Conservation (phyloP, 148 eudicot genomes). For the Camellia granthamiana region DNA sequence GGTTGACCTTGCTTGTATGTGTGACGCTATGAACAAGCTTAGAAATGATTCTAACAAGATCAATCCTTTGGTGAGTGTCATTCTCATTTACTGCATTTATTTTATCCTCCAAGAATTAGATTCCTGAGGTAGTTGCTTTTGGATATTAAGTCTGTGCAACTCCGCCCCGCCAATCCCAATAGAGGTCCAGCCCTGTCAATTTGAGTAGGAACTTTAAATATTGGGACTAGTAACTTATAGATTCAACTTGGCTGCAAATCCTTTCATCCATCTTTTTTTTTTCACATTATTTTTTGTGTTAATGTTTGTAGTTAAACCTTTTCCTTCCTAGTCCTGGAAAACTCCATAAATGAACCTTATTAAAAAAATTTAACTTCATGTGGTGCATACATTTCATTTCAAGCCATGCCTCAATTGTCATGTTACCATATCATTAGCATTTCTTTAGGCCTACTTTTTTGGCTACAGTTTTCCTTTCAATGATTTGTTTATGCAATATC, state of each 20-base stretch:
- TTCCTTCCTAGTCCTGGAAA: too few relatives aligned
- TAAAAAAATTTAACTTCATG: too few relatives aligned
- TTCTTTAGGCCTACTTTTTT: background rate
- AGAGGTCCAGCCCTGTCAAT: background rate
- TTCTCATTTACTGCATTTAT: background rate
- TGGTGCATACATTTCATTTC: background rate
- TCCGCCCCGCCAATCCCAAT: background rate
- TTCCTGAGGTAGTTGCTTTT: background rate
- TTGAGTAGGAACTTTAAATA: background rate
- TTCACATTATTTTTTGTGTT: too few relatives aligned
- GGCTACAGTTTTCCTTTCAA: too few relatives aligned
- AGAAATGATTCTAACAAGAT: conserved; percentile 60
- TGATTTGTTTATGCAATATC: background rate
- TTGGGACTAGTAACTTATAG: background rate
- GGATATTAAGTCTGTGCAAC: background rate
- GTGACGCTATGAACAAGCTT: conserved; percentile 68
- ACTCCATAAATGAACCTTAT: too few relatives aligned
- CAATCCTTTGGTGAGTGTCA: conserved; percentile 51
- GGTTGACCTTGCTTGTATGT: conserved; percentile 63
- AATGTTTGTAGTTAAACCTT: too few relatives aligned
- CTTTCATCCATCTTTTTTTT: background rate
- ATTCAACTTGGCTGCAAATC: background rate
- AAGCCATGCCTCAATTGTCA: too few relatives aligned
- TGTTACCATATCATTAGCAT: background rate
- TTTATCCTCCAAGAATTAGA: background rate